Base-by-base conservation (phyloP, 805 yeast species). In the Sugiyamaella chiloensis region DNA sequence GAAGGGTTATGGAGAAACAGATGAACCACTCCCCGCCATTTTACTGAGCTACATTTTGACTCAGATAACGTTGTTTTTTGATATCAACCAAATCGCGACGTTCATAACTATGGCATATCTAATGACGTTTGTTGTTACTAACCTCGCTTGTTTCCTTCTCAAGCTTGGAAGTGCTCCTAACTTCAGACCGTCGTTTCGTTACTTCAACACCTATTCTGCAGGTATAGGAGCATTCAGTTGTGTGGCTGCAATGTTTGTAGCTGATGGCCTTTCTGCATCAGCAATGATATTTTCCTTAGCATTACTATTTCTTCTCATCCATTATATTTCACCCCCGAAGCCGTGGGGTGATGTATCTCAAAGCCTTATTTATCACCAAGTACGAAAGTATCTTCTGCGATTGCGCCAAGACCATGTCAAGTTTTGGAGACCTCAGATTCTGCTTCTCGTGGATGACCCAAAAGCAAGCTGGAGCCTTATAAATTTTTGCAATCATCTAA, bases 291-390 rank as follows among this genome's bases (percentile, higher is more conserved):
- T 83, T 8, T 78, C 83, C 46, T 72, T 89, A 57, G 63, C 80
- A 32, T 69, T 82, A 14, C 67, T 93, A 36, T 85, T 93, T 56
- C 61, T 88, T 39, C 64, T 85, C 46, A 93, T 93, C 54, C 98
- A 93, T 63, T 88, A 89, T 60, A 76, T 80, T 43, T 85, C 96
- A 8, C 96, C 97, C 1, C 97, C 99, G 4, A 89, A 88, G 62
- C 85, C 90, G 27, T 93, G 96, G 90, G 99, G 99, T 29, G 99
- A 93, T 66, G 97, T 93, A 20, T 90, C 98, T 2, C 99, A 93
- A 66, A 80, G 90, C 35, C 74, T 93, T 52, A 91, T 93, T 42
- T 93, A 93, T 64, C 99, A 93, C 63, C 99, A 93, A 66, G 98
- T 93, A 8, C 73, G 99, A 56, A 93, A 93, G 62, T 93, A 93